A percentile compares a stretch with the other conserved stretches of the same genome.
phyloP scores from a whole-genome alignment of 306 rosid species.

The Cyamopsis tetragonoloba region DNA sequence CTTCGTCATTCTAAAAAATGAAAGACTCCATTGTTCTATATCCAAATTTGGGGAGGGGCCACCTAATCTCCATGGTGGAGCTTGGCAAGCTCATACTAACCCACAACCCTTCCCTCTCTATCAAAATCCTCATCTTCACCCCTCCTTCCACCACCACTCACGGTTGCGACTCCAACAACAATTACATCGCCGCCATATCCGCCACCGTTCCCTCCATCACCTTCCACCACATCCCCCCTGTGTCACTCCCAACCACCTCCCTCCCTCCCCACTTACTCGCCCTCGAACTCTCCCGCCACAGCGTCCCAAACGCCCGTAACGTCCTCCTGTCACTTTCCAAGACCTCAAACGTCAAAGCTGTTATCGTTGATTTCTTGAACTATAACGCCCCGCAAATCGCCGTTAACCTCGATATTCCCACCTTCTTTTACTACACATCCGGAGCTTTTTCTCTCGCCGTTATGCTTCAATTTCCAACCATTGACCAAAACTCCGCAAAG shows the following conservation, averaged over 20 bases:
- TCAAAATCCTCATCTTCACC: slow-evolving; percentile 38
- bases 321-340: slow-evolving; percentile 12
- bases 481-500: slow-evolving; percentile 10
- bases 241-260: neutral
- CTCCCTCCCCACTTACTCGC: neutral
- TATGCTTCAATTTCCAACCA: slow-evolving; percentile 8
- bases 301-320: neutral
- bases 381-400: slow-evolving; percentile 10
- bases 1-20: no score
- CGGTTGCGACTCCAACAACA: slow-evolving; percentile 9
- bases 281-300: neutral
- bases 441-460: neutral
- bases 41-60: slow-evolving; percentile 12
- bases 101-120: slow-evolving; percentile 31
- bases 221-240: slow-evolving; percentile 30
- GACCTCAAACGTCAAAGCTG: slow-evolving; percentile 23
- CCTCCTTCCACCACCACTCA: slow-evolving; percentile 11
- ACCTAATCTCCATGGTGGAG: slow-evolving; percentile 24
- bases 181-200: slow-evolving; percentile 35
- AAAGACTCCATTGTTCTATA: slow-evolving; percentile 28
- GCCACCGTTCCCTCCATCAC: slow-evolving; percentile 24
- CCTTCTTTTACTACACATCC: slow-evolving; percentile 37
- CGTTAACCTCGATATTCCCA: slow-evolving; percentile 24
- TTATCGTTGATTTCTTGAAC: slow-evolving; percentile 45
- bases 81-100: slow-evolving; percentile 26